Evolutionary conservation across 140 eudicot genomes (phyloP).

Genomic region (Flaveria floridana): DNA sequence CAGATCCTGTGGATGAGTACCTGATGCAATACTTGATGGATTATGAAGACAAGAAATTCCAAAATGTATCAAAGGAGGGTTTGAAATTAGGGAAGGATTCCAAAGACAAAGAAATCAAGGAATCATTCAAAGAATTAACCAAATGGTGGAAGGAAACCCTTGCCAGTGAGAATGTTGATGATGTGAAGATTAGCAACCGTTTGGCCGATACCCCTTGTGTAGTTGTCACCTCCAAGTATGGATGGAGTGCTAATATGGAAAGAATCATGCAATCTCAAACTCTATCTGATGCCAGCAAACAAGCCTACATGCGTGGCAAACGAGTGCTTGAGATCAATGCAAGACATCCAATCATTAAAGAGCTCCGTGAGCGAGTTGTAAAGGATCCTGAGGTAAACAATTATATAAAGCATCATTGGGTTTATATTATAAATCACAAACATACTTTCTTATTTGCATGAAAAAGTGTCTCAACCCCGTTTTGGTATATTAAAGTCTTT

Average conservation of each 20-base stretch:
- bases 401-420: neutral
- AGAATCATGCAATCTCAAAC: conserved; percentile 97
- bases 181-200: conserved; percentile 97
- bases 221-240: conserved; percentile 87
- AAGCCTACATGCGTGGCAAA: conserved; percentile 97
- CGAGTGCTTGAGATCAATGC: conserved; percentile 94
- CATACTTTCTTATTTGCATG: neutral
- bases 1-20: conserved; percentile 95
- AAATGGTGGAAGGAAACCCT: conserved; percentile 94
- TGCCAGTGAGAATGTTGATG: conserved; percentile 82
- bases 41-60: conserved; percentile 94
- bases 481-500: too few relatives aligned
- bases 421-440: neutral
- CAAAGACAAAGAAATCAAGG: conserved; percentile 82
- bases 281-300: conserved; percentile 81
- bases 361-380: conserved; percentile 85
- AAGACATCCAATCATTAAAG: conserved; percentile 92
- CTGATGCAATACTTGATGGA: conserved; percentile 97
- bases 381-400: conserved; percentile 69
- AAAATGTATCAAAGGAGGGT: conserved; percentile 94
- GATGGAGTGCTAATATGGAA: conserved; percentile 98
- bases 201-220: conserved; percentile 96
- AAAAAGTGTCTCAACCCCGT: too few relatives aligned
- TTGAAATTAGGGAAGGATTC: conserved; percentile 86
- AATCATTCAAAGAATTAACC: conserved; percentile 82